Percentiles rank a stretch among this genome's conserved stretches.
Conservation (phyloP, 208 protist species). For the Vickermania ingenoplastis region DNA sequence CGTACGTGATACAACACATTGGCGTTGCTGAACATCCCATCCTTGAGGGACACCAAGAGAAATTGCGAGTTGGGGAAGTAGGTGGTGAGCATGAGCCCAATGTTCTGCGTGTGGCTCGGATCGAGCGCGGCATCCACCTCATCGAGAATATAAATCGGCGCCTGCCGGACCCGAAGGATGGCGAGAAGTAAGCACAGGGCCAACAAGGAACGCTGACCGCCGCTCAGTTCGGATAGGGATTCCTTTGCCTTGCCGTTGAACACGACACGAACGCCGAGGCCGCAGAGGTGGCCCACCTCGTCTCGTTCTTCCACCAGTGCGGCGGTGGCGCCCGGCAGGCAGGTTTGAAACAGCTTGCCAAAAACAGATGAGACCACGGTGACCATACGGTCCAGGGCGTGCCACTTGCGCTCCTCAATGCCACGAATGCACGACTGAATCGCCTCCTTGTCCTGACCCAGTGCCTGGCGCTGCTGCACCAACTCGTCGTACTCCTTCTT, state of each 20-base stretch:
- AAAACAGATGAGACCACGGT: constrained; percentile 95
- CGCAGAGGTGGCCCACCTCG: constrained; percentile 66
- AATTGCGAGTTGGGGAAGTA: constrained; percentile 99
- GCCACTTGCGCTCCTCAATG: constrained; percentile 98
- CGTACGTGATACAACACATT: constrained; percentile 99
- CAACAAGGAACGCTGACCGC: constrained; percentile 99
- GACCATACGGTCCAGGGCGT: constrained; percentile 93
- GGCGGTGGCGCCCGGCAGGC: constrained; percentile 94
- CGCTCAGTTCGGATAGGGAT: constrained; percentile 96
- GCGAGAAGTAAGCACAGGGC: constrained; percentile 99
- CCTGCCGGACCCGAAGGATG: constrained; percentile 98
- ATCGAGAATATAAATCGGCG: constrained; percentile 99
- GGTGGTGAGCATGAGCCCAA: constrained; percentile 95
- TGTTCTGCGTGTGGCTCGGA: constrained; percentile 98
- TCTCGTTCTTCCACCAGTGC: constrained; percentile 84
- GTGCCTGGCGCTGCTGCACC: constrained; percentile 86
- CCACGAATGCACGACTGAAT: constrained; percentile 94
- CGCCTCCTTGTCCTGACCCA: constrained; percentile 94
- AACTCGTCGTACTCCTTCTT: constrained; percentile 97
- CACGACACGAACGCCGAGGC: constrained; percentile 92
- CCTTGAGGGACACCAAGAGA: constrained; percentile 99
- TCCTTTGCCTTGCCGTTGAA: constrained; percentile 98
- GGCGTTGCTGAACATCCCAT: constrained; percentile 99
- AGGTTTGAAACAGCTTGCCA: constrained; percentile 95
- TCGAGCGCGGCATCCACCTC: constrained; percentile 99